phyloP scores from a whole-genome alignment of 192 early-diverging fungal genomes.

The Gamsiella multidivaricata region DNA sequence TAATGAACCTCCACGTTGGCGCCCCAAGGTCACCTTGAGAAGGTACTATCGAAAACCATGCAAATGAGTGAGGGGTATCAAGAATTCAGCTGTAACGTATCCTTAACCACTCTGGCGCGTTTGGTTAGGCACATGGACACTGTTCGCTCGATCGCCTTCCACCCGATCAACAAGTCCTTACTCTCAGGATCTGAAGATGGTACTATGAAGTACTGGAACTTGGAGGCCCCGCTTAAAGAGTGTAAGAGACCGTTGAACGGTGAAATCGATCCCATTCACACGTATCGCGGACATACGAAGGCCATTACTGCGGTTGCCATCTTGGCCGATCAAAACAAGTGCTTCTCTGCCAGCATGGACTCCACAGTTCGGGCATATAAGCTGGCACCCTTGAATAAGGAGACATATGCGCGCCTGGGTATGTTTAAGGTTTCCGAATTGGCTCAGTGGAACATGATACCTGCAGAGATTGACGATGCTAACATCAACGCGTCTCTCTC shows the following conservation, averaged over 20 bases:
- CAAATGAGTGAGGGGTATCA: not conserved
- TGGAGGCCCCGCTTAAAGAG: constrained; percentile 60
- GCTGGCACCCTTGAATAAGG: constrained; percentile 64
- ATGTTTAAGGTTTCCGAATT: constrained; percentile 7
- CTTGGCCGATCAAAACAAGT: constrained; percentile 64
- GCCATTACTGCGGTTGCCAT: constrained; percentile 75
- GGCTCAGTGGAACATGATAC: too few relatives aligned
- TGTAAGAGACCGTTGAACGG: constrained; percentile 28
- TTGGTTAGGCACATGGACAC: constrained; percentile 37
- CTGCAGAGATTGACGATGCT: too few relatives aligned
- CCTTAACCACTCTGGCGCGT: not conserved
- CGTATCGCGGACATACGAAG: constrained; percentile 80
- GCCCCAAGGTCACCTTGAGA: constrained; percentile 26
- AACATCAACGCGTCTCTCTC: too few relatives aligned
- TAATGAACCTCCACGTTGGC: constrained; percentile 37
- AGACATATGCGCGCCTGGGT: constrained; percentile 67
- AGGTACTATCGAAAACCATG: constrained; percentile 17
- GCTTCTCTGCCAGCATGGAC: constrained; percentile 81
- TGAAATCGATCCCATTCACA: constrained; percentile 76
- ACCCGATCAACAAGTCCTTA: constrained; percentile 62
- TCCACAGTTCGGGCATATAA: constrained; percentile 76
- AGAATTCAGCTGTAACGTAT: not conserved
- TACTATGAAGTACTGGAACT: constrained; percentile 82
- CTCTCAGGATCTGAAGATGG: constrained; percentile 84
- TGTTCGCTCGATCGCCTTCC: constrained; percentile 42